phyloP scores from a whole-genome alignment of 257 asterid genomes.

The Penstemon barbatus region DNA sequence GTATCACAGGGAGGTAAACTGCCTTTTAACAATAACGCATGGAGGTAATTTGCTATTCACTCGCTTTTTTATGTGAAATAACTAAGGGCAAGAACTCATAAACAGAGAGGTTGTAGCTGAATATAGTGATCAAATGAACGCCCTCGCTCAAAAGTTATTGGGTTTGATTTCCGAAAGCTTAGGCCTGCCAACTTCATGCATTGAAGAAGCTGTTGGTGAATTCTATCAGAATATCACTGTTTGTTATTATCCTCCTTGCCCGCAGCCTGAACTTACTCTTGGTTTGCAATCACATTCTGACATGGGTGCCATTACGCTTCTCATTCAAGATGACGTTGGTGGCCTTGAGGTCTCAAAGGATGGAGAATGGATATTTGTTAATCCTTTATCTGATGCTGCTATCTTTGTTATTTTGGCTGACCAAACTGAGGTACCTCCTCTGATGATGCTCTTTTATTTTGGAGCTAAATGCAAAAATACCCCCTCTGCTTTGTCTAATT shows the following conservation, averaged over 20 bases:
- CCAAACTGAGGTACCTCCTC: conserved; percentile 79
- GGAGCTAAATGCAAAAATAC: too few species aligned
- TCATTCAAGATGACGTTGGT: conserved; percentile 90
- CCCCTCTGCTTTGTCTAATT: conserved; percentile 5
- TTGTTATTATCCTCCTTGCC: conserved; percentile 91
- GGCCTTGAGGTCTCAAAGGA: conserved; percentile 86
- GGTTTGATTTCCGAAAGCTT: conserved; percentile 69
- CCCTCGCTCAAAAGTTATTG: conserved; percentile 63
- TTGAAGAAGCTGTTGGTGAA: conserved; percentile 70
- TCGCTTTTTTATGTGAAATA: background rate
- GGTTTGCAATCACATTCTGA: conserved; percentile 95
- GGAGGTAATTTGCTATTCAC: too few species aligned
- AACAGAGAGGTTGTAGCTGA: conserved; percentile 61
- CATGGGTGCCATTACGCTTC: conserved; percentile 79
- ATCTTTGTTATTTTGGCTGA: conserved; percentile 80
- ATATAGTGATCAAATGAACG: conserved; percentile 63
- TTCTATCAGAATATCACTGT: conserved; percentile 80
- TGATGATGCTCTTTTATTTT: conserved; percentile 1
- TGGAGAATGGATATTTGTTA: conserved; percentile 72
- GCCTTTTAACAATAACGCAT: too few species aligned
- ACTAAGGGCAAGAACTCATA: conserved; percentile 17
- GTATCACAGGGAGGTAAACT: too few species aligned
- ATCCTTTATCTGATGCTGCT: conserved; percentile 68
- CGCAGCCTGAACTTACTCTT: conserved; percentile 93
- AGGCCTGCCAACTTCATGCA: conserved; percentile 56